phyloP scores from a whole-genome alignment of 2,329 filamentous ascomycete genomes.

The Keithomyces neogunnii region DNA sequence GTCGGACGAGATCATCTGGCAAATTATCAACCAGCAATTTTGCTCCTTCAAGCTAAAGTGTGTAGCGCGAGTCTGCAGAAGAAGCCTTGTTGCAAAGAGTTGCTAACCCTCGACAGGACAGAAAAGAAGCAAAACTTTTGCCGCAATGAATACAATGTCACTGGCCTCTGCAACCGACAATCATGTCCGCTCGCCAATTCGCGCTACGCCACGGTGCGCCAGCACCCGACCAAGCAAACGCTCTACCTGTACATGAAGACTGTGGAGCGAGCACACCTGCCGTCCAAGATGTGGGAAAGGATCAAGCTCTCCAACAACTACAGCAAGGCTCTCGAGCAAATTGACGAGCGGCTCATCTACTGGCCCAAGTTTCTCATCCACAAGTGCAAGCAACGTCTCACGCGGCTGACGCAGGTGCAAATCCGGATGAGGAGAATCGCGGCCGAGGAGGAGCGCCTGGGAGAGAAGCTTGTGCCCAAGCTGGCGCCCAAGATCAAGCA shows the following conservation, averaged over 20 bases:
- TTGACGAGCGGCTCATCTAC: constrained; percentile 81
- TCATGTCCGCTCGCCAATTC: constrained; percentile 87
- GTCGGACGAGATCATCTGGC: constrained; percentile 96
- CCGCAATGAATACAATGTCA: constrained; percentile 87
- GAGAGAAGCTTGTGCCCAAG: constrained; percentile 80
- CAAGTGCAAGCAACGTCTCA: constrained; percentile 95
- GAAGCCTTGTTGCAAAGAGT: not conserved
- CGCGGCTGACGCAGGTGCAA: constrained; percentile 82
- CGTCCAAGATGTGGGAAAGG: constrained; percentile 88
- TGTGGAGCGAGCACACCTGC: constrained; percentile 78
- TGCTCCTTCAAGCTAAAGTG: constrained; percentile 93
- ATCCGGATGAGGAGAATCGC: constrained; percentile 73
- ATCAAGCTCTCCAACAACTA: constrained; percentile 90
- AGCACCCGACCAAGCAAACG: constrained; percentile 69
- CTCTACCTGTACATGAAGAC: constrained; percentile 98
- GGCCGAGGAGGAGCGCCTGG: constrained; percentile 81
- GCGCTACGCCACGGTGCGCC: constrained; percentile 84
- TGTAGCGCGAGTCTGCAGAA: constrained; percentile 16
- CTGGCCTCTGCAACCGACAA: constrained; percentile 75
- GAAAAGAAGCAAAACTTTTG: constrained; percentile 90
- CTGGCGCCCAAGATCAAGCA: constrained; percentile 82
- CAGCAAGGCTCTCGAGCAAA: constrained; percentile 75
- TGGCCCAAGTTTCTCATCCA: constrained; percentile 91
- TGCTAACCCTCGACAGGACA: constrained; percentile 43
- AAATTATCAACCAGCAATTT: constrained; percentile 91